Conservation (phyloP, 2,329 filamentous ascomycete species). For the Epichloe uncinata region DNA sequence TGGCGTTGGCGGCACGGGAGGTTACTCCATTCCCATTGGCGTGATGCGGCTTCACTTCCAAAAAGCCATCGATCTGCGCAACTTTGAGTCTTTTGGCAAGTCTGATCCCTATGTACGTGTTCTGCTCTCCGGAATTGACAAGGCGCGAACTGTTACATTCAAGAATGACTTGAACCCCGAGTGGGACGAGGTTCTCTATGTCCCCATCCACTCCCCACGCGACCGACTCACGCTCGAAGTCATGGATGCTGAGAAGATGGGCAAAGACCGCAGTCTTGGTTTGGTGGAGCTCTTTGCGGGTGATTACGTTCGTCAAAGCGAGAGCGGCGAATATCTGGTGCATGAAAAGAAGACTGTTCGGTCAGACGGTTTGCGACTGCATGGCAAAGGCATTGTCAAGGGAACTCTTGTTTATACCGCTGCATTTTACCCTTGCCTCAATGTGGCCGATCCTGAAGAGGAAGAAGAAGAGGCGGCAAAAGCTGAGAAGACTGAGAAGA, state of each 20-base stretch:
- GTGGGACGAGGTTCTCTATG: conserved; percentile 90
- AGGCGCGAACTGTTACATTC: conserved; percentile 86
- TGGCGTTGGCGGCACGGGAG: conserved; percentile 67
- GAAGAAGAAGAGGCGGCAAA: conserved; percentile 46
- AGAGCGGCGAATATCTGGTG: conserved; percentile 67
- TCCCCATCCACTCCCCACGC: conserved; percentile 73
- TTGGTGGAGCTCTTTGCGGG: conserved; percentile 61
- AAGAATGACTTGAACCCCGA: conserved; percentile 91
- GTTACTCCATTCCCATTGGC: conserved; percentile 86
- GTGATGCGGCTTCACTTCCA: conserved; percentile 91
- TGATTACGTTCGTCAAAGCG: conserved; percentile 67
- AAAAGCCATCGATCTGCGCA: conserved; percentile 69
- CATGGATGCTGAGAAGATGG: conserved; percentile 90
- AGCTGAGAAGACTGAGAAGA: not conserved
- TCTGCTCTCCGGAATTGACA: conserved; percentile 78
- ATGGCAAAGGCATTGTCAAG: conserved; percentile 61
- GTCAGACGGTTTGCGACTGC: conserved; percentile 57
- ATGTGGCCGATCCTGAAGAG: conserved; percentile 79
- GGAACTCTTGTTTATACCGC: conserved; percentile 71
- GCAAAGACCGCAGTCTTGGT: conserved; percentile 80
- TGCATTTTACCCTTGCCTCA: conserved; percentile 81
- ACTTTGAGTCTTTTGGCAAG: conserved; percentile 90
- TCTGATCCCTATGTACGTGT: conserved; percentile 91
- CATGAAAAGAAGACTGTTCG: conserved; percentile 61
- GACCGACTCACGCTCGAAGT: conserved; percentile 84